Evolutionary conservation across 2,329 filamentous ascomycete species (phyloP).

Genomic region (Chaetomium sp.): DNA sequence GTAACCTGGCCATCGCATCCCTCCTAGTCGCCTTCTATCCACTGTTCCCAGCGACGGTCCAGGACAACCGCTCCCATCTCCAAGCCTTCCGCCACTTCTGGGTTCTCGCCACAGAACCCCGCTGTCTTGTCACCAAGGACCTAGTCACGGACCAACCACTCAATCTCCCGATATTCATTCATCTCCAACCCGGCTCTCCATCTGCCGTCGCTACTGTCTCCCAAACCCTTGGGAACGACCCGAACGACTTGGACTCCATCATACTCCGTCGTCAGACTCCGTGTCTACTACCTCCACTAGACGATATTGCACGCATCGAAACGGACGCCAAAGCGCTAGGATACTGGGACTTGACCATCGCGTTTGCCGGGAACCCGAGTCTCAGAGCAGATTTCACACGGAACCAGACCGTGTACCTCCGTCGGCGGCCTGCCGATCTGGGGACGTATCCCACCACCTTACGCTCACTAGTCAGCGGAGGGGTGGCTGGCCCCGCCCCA

Average conservation of each 20-base stretch:
- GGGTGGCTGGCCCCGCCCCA: background rate
- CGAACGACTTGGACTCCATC: constrained; percentile 30
- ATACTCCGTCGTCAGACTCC: constrained; percentile 44
- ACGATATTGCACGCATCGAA: constrained; percentile 52
- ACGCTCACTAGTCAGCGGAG: constrained; percentile 54
- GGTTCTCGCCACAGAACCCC: constrained; percentile 85
- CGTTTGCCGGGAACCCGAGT: constrained; percentile 58
- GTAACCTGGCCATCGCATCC: constrained; percentile 76
- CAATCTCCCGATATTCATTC: constrained; percentile 62
- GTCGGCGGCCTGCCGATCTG: constrained; percentile 62
- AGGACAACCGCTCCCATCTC: constrained; percentile 90
- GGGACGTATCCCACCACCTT: constrained; percentile 68
- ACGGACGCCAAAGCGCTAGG: constrained; percentile 55
- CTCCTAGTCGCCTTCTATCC: constrained; percentile 91
- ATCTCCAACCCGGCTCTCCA: constrained; percentile 41
- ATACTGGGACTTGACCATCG: constrained; percentile 77
- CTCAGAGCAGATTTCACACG: constrained; percentile 59
- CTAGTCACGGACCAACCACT: constrained; percentile 77
- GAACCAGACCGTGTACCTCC: constrained; percentile 68
- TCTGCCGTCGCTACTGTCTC: constrained; percentile 33
- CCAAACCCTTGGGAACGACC: constrained; percentile 32
- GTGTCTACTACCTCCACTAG: constrained; percentile 58
- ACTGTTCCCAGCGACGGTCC: constrained; percentile 78
- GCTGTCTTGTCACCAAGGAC: constrained; percentile 84
- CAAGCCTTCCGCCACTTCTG: constrained; percentile 97